Conservation (phyloP, 148 eudicot genomes). For the Spergularia marina region DNA sequence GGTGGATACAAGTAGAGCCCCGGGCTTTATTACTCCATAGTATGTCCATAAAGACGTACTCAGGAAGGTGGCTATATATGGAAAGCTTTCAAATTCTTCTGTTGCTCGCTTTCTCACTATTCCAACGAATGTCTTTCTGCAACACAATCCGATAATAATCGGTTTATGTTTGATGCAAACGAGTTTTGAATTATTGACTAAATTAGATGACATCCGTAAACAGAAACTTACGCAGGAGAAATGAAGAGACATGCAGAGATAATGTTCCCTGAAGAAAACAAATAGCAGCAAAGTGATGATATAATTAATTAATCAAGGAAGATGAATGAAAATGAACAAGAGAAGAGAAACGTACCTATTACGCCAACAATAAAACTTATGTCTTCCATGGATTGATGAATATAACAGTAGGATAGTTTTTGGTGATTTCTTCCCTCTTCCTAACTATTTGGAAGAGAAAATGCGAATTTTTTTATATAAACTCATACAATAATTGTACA, state of each 20-base stretch:
- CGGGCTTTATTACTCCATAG: constrained; percentile 49
- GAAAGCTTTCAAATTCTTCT: constrained; percentile 46
- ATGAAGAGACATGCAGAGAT: constrained; percentile 49
- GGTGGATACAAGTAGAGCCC: constrained; percentile 46
- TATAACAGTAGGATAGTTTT: neutral
- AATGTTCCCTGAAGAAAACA: constrained; percentile 40
- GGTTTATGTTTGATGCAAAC: neutral
- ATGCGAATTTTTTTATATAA: neutral
- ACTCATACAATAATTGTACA: neutral
- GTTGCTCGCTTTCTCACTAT: constrained; percentile 37
- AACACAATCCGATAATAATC: neutral
- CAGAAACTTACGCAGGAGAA: constrained; percentile 48
- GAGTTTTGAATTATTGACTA: neutral
- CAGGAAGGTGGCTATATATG: constrained; percentile 44
- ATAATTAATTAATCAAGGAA: neutral
- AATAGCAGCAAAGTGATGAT: neutral
- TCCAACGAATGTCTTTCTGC: constrained; percentile 40
- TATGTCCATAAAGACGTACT: constrained; percentile 48
- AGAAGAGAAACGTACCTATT: constrained; percentile 27
- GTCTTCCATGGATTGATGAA: constrained; percentile 37
- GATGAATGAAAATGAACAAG: neutral
- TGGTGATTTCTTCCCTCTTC: neutral
- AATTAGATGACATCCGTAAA: neutral
- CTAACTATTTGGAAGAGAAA: constrained; percentile 15
- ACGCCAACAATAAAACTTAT: constrained; percentile 45